Evolutionary conservation across 352 stramenopile species (phyloP).

Genomic region (Phytophthora parvispora): DNA sequence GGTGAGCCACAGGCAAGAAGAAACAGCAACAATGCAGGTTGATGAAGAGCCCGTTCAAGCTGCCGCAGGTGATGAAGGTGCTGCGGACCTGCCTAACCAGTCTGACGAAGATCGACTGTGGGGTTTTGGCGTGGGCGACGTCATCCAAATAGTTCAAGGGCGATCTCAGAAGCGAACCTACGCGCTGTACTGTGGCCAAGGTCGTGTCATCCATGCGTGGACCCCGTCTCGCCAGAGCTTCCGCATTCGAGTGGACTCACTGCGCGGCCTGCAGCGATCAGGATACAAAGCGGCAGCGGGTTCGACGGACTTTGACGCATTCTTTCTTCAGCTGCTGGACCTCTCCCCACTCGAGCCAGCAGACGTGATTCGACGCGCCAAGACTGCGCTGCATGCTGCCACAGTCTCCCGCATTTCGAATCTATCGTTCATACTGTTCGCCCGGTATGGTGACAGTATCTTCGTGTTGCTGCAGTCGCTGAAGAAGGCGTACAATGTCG

Average conservation of each 20-base stretch:
- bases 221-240: slow-evolving; percentile 40
- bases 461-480: slow-evolving; percentile 30
- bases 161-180: slow-evolving; percentile 21
- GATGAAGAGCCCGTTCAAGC: background rate
- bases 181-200: slow-evolving; percentile 47
- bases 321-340: slow-evolving; percentile 33
- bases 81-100: background rate
- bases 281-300: slow-evolving; percentile 25
- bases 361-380: slow-evolving; percentile 37
- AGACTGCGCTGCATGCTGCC: slow-evolving; percentile 32
- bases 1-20: background rate
- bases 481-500: slow-evolving; percentile 15
- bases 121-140: slow-evolving; percentile 28
- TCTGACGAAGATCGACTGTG: slow-evolving; percentile 8
- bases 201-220: slow-evolving; percentile 55
- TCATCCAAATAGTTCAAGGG: slow-evolving; percentile 37
- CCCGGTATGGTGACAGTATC: slow-evolving; percentile 40
- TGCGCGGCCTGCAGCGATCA: slow-evolving; percentile 32
- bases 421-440: slow-evolving; percentile 44
- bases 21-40: slow-evolving; percentile 7
- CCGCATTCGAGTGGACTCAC: slow-evolving; percentile 48
- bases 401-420: slow-evolving; percentile 12
- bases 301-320: slow-evolving; percentile 38
- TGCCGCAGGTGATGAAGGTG: background rate
- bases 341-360: slow-evolving; percentile 9